Evolutionary conservation across 2,329 filamentous ascomycete genomes (phyloP).

Genomic region (Aspergillus japonicus): DNA sequence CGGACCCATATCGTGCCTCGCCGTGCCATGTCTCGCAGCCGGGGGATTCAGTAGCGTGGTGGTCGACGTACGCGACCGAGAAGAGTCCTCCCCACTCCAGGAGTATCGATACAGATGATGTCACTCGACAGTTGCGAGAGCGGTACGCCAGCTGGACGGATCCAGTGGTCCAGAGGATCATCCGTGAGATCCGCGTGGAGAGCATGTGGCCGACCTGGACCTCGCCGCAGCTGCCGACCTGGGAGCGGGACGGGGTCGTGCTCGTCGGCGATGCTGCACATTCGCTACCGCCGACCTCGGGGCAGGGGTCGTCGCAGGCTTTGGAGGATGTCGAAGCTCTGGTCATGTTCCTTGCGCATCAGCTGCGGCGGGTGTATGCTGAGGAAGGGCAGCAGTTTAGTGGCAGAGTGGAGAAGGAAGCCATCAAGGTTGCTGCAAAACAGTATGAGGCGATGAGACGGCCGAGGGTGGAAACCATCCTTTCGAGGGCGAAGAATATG

Average conservation of each 20-base stretch:
- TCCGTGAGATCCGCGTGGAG: slow-evolving; percentile 40
- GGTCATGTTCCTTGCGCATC: slow-evolving; percentile 36
- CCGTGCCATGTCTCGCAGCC: slow-evolving; percentile 28
- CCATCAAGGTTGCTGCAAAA: slow-evolving; percentile 29
- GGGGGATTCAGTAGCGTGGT: slow-evolving; percentile 43
- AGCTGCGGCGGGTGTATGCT: too few species aligned
- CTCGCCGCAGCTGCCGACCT: slow-evolving; percentile 48
- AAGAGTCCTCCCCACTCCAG: slow-evolving; percentile 31
- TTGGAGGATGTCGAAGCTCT: slow-evolving; percentile 56
- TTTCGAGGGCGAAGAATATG: slow-evolving; percentile 32
- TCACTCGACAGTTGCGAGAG: slow-evolving; percentile 38
- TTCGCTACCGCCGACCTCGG: slow-evolving; percentile 54
- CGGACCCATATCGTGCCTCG: slow-evolving; percentile 24
- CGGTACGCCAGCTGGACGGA: slow-evolving; percentile 50
- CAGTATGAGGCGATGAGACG: slow-evolving; percentile 36
- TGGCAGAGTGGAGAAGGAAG: slow-evolving; percentile 15
- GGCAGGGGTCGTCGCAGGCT: slow-evolving; percentile 57
- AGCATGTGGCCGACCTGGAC: slow-evolving; percentile 52
- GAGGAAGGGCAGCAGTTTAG: too few species aligned
- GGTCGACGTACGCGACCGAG: slow-evolving; percentile 45
- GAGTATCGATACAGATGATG: slow-evolving; percentile 29
- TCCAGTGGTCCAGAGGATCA: slow-evolving; percentile 44
- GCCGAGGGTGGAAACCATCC: slow-evolving; percentile 35
- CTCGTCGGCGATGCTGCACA: slow-evolving; percentile 60
- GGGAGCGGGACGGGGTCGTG: slow-evolving; percentile 50